Evolutionary conservation across 805 yeast species (phyloP).

Genomic region (Zygotorulaspora florentina): DNA sequence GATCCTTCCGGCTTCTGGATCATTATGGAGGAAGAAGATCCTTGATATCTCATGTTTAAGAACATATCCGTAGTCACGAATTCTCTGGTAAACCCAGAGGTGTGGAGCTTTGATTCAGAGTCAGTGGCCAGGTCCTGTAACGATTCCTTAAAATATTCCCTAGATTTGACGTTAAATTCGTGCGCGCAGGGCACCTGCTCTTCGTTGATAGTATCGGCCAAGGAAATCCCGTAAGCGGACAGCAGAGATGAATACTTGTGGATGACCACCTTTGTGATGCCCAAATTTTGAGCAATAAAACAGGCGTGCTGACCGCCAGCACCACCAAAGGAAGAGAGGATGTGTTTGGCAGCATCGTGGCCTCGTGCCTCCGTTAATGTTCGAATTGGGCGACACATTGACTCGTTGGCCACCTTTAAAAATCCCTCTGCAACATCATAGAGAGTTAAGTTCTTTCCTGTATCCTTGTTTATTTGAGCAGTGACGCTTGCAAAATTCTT

Average conservation of each 20-base stretch:
- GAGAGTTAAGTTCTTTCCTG: conserved; percentile 40
- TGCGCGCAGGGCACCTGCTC: conserved; percentile 2
- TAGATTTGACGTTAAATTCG: not conserved
- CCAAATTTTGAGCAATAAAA: conserved; percentile 65
- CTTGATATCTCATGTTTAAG: conserved; percentile 69
- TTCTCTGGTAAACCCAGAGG: conserved; percentile 20
- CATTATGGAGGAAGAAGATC: conserved; percentile 83
- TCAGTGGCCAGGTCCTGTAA: conserved; percentile 1
- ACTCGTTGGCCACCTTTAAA: conserved; percentile 73
- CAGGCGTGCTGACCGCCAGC: conserved; percentile 91
- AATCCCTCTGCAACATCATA: conserved; percentile 78
- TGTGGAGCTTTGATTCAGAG: conserved; percentile 10
- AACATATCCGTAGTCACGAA: conserved; percentile 31
- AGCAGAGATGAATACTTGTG: conserved; percentile 78
- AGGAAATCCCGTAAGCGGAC: conserved; percentile 75
- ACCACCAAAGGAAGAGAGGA: conserved; percentile 82
- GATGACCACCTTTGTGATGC: conserved; percentile 61
- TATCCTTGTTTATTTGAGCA: conserved; percentile 46
- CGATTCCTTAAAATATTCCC: not conserved
- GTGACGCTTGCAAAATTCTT: conserved; percentile 52
- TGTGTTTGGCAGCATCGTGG: conserved; percentile 55
- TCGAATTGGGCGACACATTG: conserved; percentile 87
- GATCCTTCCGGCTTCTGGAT: conserved; percentile 36
- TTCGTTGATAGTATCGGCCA: conserved; percentile 28
- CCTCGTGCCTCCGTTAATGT: conserved; percentile 83